Percentiles rank a stretch among this genome's conserved stretches.
phyloP scores from a whole-genome alignment of 2,329 filamentous ascomycete species.

The Ophiobolus disseminans region DNA sequence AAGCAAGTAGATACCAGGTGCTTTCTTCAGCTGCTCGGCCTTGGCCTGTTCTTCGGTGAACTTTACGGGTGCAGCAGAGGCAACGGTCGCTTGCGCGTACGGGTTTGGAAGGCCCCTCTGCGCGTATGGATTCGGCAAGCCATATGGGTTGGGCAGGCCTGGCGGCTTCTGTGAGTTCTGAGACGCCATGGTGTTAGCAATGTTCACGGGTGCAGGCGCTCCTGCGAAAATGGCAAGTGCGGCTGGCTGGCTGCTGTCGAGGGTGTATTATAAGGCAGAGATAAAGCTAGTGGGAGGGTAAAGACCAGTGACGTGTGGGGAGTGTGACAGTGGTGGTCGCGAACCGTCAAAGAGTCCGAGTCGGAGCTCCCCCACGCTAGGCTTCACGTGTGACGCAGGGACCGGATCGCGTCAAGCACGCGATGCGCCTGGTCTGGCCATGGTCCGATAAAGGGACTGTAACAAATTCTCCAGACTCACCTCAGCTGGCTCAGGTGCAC shows the following conservation, averaged over 20 bases:
- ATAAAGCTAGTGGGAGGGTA: too few species aligned
- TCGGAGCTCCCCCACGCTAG: constrained; percentile 14
- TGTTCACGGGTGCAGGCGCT: constrained; percentile 11
- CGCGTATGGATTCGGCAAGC: constrained; percentile 36
- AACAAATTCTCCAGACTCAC: constrained; percentile 10
- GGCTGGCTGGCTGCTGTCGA: constrained; percentile 1
- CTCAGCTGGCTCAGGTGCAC: constrained; percentile 28
- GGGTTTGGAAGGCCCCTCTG: constrained; percentile 35
- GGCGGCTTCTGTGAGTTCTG: constrained; percentile 33
- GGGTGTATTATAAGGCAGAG: too few species aligned
- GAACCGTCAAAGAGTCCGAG: neutral
- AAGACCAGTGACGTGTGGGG: neutral
- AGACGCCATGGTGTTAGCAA: constrained; percentile 29
- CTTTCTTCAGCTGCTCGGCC: constrained; percentile 40
- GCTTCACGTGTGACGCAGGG: constrained; percentile 21
- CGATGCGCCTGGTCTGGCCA: neutral
- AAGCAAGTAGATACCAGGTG: constrained; percentile 42
- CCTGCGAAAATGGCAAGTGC: constrained; percentile 10
- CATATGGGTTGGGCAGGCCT: constrained; percentile 36
- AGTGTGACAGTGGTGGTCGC: neutral
- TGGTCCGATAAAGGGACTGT: constrained; percentile 12
- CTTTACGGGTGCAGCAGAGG: constrained; percentile 36
- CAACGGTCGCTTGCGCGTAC: constrained; percentile 35
- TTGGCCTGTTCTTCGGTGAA: constrained; percentile 41
- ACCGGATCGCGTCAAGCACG: constrained; percentile 20